Conservation (phyloP, 257 asterid genomes). For the Striga asiatica region DNA sequence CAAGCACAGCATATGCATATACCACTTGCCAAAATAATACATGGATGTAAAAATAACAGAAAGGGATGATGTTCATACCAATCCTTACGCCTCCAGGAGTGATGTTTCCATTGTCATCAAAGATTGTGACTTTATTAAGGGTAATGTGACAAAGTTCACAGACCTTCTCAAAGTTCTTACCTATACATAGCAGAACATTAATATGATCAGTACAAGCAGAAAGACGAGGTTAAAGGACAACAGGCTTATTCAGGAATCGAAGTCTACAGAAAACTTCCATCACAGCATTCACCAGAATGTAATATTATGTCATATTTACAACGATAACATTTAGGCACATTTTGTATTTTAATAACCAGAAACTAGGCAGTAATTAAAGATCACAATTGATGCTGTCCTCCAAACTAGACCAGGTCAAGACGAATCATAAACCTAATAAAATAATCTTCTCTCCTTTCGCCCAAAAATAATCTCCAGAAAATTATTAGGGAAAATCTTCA, state of each 20-base stretch:
- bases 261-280: too few species aligned
- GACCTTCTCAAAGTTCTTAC: slow-evolving; percentile 73
- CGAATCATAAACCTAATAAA: neutral
- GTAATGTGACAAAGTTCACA: slow-evolving; percentile 71
- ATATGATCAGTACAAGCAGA: slow-evolving; percentile 4
- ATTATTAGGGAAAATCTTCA: too few species aligned
- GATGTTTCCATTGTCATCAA: slow-evolving; percentile 67
- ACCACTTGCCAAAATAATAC: neutral
- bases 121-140: slow-evolving; percentile 60
- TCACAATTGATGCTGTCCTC: too few species aligned
- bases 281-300: too few species aligned
- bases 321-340: too few species aligned
- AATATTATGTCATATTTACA: too few species aligned
- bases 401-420: neutral
- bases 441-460: too few species aligned
- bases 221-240: too few species aligned
- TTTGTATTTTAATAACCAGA: too few species aligned
- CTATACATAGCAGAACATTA: slow-evolving; percentile 21
- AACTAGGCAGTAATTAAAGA: too few species aligned
- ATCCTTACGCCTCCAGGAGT: slow-evolving; percentile 75
- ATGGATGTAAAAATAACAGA: neutral
- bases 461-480: too few species aligned
- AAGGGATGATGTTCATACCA: slow-evolving; percentile 28
- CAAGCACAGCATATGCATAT: neutral
- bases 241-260: too few species aligned